A percentile compares a stretch with the other conserved stretches of the same genome.
These are phyloP conservation scores for Chrysoporthe austroafricana DNA, from an alignment of 2,329 filamentous ascomycete species.

Conservation along the genomic window DNA sequence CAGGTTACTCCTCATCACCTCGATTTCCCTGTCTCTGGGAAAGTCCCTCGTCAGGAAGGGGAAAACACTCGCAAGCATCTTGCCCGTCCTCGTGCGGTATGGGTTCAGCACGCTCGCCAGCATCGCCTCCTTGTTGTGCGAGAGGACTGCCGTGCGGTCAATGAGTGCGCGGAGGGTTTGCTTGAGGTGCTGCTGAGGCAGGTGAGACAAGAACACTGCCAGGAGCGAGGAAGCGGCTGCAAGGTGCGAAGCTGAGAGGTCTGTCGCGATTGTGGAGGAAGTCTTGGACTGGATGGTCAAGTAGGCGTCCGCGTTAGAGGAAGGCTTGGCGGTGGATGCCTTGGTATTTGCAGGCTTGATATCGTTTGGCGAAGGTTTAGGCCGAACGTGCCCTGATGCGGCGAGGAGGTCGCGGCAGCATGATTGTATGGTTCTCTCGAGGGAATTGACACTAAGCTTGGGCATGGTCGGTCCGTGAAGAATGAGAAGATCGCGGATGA, in stretches of 20 bases:
- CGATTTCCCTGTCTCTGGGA: slow-evolving; percentile 66
- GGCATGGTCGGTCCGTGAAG: slow-evolving; percentile 68
- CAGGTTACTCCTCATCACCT: slow-evolving; percentile 69
- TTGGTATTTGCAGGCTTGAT: slow-evolving; percentile 33
- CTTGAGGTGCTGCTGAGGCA: slow-evolving; percentile 71
- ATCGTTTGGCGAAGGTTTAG: slow-evolving; percentile 17
- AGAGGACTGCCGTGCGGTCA: slow-evolving; percentile 80
- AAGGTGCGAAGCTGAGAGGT: slow-evolving; percentile 51
- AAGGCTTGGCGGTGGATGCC: slow-evolving; percentile 42
- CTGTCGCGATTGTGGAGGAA: slow-evolving; percentile 14
- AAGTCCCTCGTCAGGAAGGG: slow-evolving; percentile 76
- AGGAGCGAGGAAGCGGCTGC: slow-evolving; percentile 66
- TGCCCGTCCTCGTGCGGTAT: slow-evolving; percentile 64
- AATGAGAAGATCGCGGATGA: slow-evolving; percentile 61
- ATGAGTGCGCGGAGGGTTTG: slow-evolving; percentile 73
- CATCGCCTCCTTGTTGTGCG: slow-evolving; percentile 71
- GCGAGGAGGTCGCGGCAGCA: slow-evolving; percentile 77
- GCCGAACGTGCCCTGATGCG: slow-evolving; percentile 46
- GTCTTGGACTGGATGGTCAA: slow-evolving; percentile 51
- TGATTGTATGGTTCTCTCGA: slow-evolving; percentile 64
- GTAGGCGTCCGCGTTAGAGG: slow-evolving; percentile 74
- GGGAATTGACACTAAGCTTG: slow-evolving; percentile 65
- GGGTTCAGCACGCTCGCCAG: slow-evolving; percentile 83
- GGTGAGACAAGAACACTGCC: slow-evolving; percentile 60
- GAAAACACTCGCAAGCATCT: slow-evolving; percentile 73